phyloP scores from a whole-genome alignment of 805 yeast species.

The Kodamaea kaohsiungensis region DNA sequence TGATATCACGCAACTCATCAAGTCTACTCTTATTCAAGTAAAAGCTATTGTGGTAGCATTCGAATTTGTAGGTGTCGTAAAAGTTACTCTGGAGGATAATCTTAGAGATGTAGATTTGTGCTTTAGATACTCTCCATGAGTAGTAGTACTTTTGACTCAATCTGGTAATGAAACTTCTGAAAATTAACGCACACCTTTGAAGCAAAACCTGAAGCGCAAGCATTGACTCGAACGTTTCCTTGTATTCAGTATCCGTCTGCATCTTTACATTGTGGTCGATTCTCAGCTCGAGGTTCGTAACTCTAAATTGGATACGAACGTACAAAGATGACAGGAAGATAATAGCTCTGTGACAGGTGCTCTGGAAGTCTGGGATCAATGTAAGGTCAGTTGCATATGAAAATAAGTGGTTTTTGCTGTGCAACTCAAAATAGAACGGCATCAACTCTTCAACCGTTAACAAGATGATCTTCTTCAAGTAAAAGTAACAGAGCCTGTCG shows the following conservation, averaged over 20 bases:
- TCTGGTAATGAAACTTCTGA: conserved; percentile 20
- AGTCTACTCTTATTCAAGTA: conserved; percentile 10
- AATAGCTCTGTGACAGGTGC: conserved; percentile 19
- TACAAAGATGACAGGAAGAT: conserved; percentile 12
- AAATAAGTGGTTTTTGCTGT: conserved; percentile 12
- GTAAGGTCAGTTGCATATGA: conserved; percentile 20
- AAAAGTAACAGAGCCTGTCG: conserved; percentile 35
- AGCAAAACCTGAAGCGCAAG: not conserved
- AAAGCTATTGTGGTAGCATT: conserved; percentile 9
- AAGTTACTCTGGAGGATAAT: conserved; percentile 23
- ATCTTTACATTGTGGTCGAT: conserved; percentile 22
- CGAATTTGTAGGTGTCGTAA: conserved; percentile 14
- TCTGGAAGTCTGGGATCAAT: conserved; percentile 20
- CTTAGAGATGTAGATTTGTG: conserved; percentile 44
- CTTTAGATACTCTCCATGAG: conserved; percentile 68
- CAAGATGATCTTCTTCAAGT: conserved; percentile 34
- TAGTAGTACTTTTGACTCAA: conserved; percentile 61
- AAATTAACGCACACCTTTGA: conserved; percentile 2
- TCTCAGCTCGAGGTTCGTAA: conserved; percentile 5
- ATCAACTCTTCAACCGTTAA: conserved; percentile 20
- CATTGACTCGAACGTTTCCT: conserved; percentile 9
- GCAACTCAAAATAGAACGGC: conserved; percentile 17
- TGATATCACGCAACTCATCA: conserved; percentile 12
- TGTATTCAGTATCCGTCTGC: conserved; percentile 19
- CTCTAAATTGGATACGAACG: conserved; percentile 10